Conservation (phyloP, 2,329 filamentous ascomycete genomes). For the Talaromyces atroroseus region DNA sequence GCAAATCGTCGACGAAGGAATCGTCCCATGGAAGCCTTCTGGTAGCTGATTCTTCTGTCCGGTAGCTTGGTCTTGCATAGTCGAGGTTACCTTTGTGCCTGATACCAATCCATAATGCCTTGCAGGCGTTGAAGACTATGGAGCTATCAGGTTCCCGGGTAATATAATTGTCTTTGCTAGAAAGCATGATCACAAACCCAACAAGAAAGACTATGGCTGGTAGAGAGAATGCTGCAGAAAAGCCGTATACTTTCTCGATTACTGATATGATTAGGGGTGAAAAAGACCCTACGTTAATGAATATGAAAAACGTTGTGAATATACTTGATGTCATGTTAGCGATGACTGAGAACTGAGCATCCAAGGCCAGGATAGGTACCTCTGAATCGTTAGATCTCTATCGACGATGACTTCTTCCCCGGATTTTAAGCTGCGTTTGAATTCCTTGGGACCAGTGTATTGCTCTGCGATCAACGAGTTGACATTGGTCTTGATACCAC, state of each 20-base stretch:
- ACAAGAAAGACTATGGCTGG: not conserved
- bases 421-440: constrained; percentile 49
- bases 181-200: not conserved
- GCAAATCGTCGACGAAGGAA: constrained; percentile 31
- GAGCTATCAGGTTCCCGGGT: not conserved
- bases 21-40: constrained; percentile 47
- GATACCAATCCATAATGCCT: not conserved
- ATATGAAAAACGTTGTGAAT: constrained; percentile 55
- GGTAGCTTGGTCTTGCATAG: constrained; percentile 26
- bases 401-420: constrained; percentile 69
- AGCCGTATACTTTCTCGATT: constrained; percentile 1
- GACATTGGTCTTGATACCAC: constrained; percentile 63
- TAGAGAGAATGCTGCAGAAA: not conserved
- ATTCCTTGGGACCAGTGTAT: constrained; percentile 55
- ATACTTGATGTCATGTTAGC: constrained; percentile 51
- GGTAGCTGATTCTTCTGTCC: constrained; percentile 20
- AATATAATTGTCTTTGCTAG: not conserved
- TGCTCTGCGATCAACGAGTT: constrained; percentile 67
- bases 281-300: constrained; percentile 55
- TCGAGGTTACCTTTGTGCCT: constrained; percentile 25
- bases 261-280: constrained; percentile 59
- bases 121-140: not conserved
- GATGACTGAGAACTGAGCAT: constrained; percentile 51
- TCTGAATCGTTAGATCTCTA: constrained; percentile 61
- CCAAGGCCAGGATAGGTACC: constrained; percentile 60